Base-by-base conservation (phyloP, 176 grass and related monocot genomes). In the Echinochloa phyllopogon region DNA sequence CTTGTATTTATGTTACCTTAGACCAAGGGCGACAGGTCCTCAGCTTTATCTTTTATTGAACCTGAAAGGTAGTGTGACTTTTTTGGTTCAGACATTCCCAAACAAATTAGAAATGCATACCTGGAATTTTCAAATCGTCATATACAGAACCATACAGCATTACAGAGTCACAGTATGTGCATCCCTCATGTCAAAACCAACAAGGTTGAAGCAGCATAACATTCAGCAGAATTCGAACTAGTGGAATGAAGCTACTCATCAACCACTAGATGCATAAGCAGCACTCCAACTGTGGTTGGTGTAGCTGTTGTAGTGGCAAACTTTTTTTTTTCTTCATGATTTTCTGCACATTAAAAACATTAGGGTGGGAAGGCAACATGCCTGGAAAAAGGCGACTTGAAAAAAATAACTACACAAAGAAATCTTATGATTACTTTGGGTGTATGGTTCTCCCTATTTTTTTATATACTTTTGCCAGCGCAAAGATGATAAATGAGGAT, bases 321-420 rank as follows among this genome's bases (percentile, higher is more conserved):
- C 17, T 75, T 65, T 66, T 4, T 4, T 58, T 74, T 40, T 33
- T 47, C 12, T 60, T 21, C 51, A 75, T 59, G 17, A 39, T 79
- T 89, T 84, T n/a, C 18, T 78, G 50, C 60, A 80, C 64, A 50
- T 13, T 75, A 8, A 48, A 84, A 84, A 52, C 41, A 40, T 80
- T 68, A 41, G 68, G 59, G 25, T 6, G 68, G 3, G 68, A 51
- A 83, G 63, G 23, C 18, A 15, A 59, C 70, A 42, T 63, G 76
- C 42, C 61, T 69, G 44, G n/a, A 16, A 61, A 78, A 78, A 84
- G 24, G 47, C 52, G 41, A 64, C 18, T 24, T 44, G 0, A 6
- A 55, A 18, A 69, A 69, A 81, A 59, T 71, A 79, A 64, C 49
- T 63, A 18, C 11, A 77, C 50, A 62, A 44, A 65, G 1, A 68